phyloP scores from a whole-genome alignment of 139 green algal species.

The Astrephomene gubernaculifera region DNA sequence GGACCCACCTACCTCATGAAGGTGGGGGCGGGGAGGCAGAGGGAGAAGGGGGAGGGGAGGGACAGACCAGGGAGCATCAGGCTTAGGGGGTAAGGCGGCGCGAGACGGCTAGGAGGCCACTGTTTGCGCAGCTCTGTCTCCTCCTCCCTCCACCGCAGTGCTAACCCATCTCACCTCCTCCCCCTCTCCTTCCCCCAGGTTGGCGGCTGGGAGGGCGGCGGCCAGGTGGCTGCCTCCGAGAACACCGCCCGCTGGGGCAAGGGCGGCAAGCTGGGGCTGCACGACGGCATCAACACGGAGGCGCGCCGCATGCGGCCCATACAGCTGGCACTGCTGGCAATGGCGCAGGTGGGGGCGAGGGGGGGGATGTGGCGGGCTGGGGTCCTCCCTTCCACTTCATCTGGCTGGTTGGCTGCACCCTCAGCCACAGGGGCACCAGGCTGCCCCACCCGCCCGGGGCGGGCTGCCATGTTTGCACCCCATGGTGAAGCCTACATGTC shows the following conservation, averaged over 20 bases:
- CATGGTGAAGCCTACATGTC: no score
- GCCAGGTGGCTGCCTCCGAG: constrained; percentile 4
- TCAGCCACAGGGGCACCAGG: not conserved
- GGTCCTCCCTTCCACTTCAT: no score
- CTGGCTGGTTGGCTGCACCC: not conserved
- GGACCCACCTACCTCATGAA: constrained; percentile 31
- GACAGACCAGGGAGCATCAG: no score
- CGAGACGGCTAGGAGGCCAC: no score
- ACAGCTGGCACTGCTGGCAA: constrained; percentile 49
- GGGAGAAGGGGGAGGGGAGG: no score
- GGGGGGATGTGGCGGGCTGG: not conserved
- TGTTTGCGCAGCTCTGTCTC: no score
- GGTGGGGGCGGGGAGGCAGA: no score
- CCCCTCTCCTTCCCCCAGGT: no score
- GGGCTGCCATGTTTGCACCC: no score
- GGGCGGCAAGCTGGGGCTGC: not conserved
- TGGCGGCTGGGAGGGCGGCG: constrained; percentile 12
- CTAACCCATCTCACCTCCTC: no score
- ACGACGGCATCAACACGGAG: constrained; percentile 36
- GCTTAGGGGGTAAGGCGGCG: no score
- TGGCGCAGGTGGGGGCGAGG: constrained; percentile 36
- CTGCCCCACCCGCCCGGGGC: not conserved
- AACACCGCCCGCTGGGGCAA: constrained; percentile 6
- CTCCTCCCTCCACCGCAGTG: no score
- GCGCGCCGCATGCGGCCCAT: constrained; percentile 52